Percentiles rank a stretch among this genome's conserved stretches.
These are phyloP conservation scores for Pyrenophora tritici-repentis DNA, from an alignment of 2,329 filamentous ascomycete species.

Conservation along the genomic window DNA sequence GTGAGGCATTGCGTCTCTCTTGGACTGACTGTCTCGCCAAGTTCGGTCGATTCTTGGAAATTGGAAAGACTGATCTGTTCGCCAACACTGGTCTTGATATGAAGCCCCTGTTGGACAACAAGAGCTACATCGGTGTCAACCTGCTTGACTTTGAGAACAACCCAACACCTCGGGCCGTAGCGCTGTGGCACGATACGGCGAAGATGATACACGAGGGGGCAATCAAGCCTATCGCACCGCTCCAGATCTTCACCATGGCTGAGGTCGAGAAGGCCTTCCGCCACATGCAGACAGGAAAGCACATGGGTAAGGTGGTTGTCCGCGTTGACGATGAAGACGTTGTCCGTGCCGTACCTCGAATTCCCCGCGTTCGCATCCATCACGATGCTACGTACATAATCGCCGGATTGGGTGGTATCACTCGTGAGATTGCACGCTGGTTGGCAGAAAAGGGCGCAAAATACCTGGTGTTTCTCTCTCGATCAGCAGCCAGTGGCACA, in stretches of 20 bases:
- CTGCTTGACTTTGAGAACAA: constrained; percentile 7
- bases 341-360: constrained; percentile 3
- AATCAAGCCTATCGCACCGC: constrained; percentile 7
- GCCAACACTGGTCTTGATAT: constrained; percentile 22
- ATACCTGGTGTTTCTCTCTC: constrained; percentile 26
- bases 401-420: constrained; percentile 28
- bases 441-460: constrained; percentile 25
- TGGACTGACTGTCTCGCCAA: constrained; percentile 34
- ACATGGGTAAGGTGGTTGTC: constrained; percentile 50
- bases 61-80: constrained; percentile 16
- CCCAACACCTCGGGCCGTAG: neutral
- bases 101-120: constrained; percentile 12
- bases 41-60: constrained; percentile 38
- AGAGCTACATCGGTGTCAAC: constrained; percentile 10
- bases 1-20: constrained; percentile 25
- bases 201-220: constrained; percentile 5
- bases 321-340: constrained; percentile 23
- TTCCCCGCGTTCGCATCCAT: constrained; percentile 5
- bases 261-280: constrained; percentile 13
- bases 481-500: constrained; percentile 8
- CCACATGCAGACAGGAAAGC: constrained; percentile 38
- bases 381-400: constrained; percentile 28
- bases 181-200: neutral
- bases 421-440: constrained; percentile 24
- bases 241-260: constrained; percentile 7